phyloP scores from a whole-genome alignment of 2,329 filamentous ascomycete species.

The Claviceps fusiformis region DNA sequence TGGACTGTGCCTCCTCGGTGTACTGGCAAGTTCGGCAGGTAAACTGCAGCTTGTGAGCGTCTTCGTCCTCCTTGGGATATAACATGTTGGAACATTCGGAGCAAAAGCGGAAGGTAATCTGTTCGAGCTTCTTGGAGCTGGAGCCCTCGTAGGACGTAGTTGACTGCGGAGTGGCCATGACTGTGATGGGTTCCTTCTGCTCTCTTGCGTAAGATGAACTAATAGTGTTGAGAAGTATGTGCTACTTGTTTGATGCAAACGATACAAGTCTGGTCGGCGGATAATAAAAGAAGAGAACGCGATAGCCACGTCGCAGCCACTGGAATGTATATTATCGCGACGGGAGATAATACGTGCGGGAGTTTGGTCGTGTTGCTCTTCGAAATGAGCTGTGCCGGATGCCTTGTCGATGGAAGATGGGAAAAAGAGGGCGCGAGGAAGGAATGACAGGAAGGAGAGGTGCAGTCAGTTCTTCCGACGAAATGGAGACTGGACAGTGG shows the following conservation, averaged over 20 bases:
- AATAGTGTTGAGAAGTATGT: constrained; percentile 3
- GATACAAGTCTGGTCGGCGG: background rate
- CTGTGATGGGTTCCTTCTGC: background rate
- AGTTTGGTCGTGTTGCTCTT: background rate
- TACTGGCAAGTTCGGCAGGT: constrained; percentile 93
- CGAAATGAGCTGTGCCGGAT: constrained; percentile 1
- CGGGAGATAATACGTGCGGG: background rate
- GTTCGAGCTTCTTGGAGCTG: constrained; percentile 46
- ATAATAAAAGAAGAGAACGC: background rate
- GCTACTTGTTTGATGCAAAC: background rate
- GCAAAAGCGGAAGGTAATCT: constrained; percentile 96
- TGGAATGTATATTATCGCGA: background rate
- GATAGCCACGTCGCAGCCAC: background rate
- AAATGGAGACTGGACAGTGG: background rate
- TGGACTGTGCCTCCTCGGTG: constrained; percentile 71
- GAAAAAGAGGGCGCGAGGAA: background rate
- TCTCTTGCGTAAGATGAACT: background rate
- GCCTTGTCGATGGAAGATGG: background rate
- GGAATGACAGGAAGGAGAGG: background rate
- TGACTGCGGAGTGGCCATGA: constrained; percentile 46
- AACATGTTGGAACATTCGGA: constrained; percentile 98
- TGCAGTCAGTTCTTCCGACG: background rate
- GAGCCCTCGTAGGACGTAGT: constrained; percentile 29
- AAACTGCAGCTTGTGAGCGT: constrained; percentile 76
- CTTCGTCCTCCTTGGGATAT: constrained; percentile 88